These are phyloP conservation scores for Sporothrix brasiliensis DNA, from an alignment of 2,329 filamentous ascomycete genomes.

Conservation along the genomic window DNA sequence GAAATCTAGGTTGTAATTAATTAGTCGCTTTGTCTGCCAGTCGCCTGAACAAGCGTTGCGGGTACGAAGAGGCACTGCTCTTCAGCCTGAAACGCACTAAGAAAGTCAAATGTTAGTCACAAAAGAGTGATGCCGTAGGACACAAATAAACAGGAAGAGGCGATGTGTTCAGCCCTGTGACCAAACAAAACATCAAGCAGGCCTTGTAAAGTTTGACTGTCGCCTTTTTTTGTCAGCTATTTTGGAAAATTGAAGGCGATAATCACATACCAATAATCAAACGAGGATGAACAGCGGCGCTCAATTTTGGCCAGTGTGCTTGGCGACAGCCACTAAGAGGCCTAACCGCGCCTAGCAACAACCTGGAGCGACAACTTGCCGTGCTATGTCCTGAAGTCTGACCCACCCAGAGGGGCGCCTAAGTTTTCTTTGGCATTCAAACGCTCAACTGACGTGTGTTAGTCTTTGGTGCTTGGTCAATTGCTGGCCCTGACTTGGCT, in stretches of 20 bases:
- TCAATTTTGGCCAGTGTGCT: too few relatives aligned
- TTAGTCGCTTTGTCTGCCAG: background rate
- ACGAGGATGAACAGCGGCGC: background rate
- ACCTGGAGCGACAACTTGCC: conserved; percentile 2
- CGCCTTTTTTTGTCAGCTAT: background rate
- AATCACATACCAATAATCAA: background rate
- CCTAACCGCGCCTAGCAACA: background rate
- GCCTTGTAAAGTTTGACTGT: background rate
- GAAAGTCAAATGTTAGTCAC: conserved; percentile 6
- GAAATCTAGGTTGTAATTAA: background rate
- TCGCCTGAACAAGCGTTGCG: background rate
- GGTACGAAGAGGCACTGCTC: conserved; percentile 4
- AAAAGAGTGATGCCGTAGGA: background rate
- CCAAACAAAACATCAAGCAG: background rate
- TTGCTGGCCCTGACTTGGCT: conserved; percentile 2
- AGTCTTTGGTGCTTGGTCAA: background rate
- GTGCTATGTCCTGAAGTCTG: background rate
- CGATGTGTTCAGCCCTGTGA: background rate
- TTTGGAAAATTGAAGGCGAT: too few relatives aligned
- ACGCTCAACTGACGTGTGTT: background rate
- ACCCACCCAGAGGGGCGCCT: conserved; percentile 6
- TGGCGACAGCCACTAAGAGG: background rate
- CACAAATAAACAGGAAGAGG: background rate
- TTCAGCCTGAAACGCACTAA: conserved; percentile 10
- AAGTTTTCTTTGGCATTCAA: background rate